Evolutionary conservation across 306 rosid genomes (phyloP).

Genomic region (Rosa rugosa): DNA sequence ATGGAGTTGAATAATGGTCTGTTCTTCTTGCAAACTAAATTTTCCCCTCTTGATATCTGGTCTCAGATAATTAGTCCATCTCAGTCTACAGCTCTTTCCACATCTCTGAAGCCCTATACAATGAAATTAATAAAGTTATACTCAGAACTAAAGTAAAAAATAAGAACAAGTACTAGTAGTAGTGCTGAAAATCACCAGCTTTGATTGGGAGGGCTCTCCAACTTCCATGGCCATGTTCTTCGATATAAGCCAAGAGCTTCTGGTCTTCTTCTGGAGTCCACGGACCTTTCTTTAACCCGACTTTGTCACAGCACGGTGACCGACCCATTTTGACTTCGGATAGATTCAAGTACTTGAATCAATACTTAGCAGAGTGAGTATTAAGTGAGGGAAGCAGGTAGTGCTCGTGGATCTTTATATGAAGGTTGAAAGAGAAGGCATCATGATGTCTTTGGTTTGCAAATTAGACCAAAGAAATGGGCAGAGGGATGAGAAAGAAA

Average conservation of each 20-base stretch:
- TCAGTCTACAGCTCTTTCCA: conserved; percentile 94
- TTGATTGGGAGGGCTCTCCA: conserved; percentile 97
- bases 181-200: conserved; percentile 55
- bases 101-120: conserved; percentile 87
- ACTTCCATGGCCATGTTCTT: conserved; percentile 98
- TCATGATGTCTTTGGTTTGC: conserved; percentile 21
- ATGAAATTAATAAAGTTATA: background rate
- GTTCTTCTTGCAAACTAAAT: conserved; percentile 97
- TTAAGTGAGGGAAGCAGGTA: conserved; percentile 8
- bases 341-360: background rate
- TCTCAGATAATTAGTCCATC: conserved; percentile 98
- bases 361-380: conserved; percentile 18
- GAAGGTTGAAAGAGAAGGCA: conserved; percentile 9
- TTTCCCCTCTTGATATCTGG: conserved; percentile 99
- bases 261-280: conserved; percentile 99
- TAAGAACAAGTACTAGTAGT: background rate
- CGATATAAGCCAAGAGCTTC: conserved; percentile 89
- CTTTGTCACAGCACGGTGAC: conserved; percentile 98
- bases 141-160: background rate
- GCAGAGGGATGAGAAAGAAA: conserved; percentile 44
- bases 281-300: conserved; percentile 98
- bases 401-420: conserved; percentile 23
- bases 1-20: conserved; percentile 97
- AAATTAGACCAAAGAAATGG: conserved; percentile 54
- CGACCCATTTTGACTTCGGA: conserved; percentile 67